Conservation (phyloP, 2,329 filamentous ascomycete species). For the Epichloe gansuensis region DNA sequence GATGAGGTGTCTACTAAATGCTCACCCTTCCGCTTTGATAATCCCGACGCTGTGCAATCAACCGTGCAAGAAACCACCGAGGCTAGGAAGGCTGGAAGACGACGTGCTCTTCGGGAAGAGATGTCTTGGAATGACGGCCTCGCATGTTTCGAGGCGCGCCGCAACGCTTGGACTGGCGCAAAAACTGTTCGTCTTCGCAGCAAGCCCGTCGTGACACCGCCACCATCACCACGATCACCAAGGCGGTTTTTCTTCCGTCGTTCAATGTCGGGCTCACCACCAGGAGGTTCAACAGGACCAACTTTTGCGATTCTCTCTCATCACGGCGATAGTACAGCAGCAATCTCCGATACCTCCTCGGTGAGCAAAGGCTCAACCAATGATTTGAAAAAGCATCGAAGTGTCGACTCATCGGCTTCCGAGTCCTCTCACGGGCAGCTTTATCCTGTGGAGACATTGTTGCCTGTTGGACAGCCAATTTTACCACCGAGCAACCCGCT, state of each 20-base stretch:
- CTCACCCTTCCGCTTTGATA: slow-evolving; percentile 40
- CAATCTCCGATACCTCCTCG: slow-evolving; percentile 31
- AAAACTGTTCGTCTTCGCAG: slow-evolving; percentile 42
- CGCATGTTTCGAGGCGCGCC: slow-evolving; percentile 61
- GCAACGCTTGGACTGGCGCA: slow-evolving; percentile 79
- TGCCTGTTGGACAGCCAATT: slow-evolving; percentile 62
- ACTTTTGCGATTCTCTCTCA: slow-evolving; percentile 12
- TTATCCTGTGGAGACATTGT: slow-evolving; percentile 45
- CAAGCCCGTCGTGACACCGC: slow-evolving; percentile 28
- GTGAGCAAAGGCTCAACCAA: slow-evolving; percentile 24
- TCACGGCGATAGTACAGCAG: slow-evolving; percentile 20
- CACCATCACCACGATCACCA: slow-evolving; percentile 32
- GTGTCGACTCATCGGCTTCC: slow-evolving; percentile 21
- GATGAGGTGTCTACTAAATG: slow-evolving; percentile 27
- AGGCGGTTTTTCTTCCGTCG: slow-evolving; percentile 39
- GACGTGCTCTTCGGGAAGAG: slow-evolving; percentile 48
- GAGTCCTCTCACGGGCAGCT: slow-evolving; percentile 10
- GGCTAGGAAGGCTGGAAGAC: slow-evolving; percentile 41
- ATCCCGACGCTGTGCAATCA: slow-evolving; percentile 31
- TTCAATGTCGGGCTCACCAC: slow-evolving; percentile 29
- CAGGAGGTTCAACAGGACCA: slow-evolving; percentile 15
- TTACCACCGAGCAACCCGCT: slow-evolving; percentile 64
- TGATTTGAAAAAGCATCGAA: slow-evolving; percentile 19
- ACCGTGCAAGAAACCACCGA: slow-evolving; percentile 28
- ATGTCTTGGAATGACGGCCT: slow-evolving; percentile 70